Evolutionary conservation across 495 filamentous ascomycete genomes (phyloP), one percentile per base, ranked within the genome.

Genomic region (Penicillium herquei): DNA sequence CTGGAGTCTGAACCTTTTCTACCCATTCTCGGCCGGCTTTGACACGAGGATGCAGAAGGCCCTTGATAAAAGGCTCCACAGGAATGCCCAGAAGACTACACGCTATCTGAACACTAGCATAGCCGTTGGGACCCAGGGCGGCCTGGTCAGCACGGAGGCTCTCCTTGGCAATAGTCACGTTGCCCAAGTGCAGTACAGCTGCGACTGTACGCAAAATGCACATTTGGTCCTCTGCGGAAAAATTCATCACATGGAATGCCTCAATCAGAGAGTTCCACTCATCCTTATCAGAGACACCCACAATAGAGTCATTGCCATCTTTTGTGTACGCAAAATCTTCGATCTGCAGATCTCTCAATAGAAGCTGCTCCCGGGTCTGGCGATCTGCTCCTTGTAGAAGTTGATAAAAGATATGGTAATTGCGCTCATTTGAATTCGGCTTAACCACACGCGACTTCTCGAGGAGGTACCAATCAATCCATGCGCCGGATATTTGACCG

Each of bases 361-460:
- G 73, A 40, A 97, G 86, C 16, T 89, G 85, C 30, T 86, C 83
- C 50, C 85, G 90, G 74, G 91, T 82, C 35, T 76, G 74, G 4
- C 70, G 67, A 59, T 92, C 87, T 1, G 93, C 91, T 33, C 95
- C 95, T 51, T 86, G 86, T 2, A 99, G 71, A 11, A 99, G 80
- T 70, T 99, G 95, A 66, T 99, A 99, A 70, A 99, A 99, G 30
- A 99, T 79, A 68, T 99, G 95, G 66, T 99, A 99, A 61, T 96
- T 99, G 21, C 95, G 81, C 67, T 99, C 95, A 44, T 88, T 86
- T 2, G 84, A 60, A 64, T 91, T 95, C 31, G 96, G 83, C 40
- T 87, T 87, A 16, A 98, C 92, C 7, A 99, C 95, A 46, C 95
- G 82, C 3, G 94, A 98, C 66, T 99, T 99, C 64, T 99, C 95